These are phyloP conservation scores for Fusarium miscanthi DNA, from an alignment of 2,329 filamentous ascomycete species.

Conservation along the genomic window DNA sequence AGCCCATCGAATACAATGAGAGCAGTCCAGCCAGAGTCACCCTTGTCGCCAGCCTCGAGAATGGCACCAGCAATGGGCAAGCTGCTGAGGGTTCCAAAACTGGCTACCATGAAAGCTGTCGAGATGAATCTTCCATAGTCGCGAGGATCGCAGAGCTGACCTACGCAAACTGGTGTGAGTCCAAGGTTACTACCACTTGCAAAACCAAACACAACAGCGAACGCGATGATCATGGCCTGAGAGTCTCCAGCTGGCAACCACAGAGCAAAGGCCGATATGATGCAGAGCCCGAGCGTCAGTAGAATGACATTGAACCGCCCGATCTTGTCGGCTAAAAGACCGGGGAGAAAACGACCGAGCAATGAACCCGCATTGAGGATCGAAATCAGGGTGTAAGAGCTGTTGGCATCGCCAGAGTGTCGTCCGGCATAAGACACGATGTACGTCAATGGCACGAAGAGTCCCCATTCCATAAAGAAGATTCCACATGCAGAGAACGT, in stretches of 20 bases:
- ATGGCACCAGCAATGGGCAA: constrained; percentile 57
- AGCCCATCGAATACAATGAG: constrained; percentile 54
- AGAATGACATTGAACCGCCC: constrained; percentile 88
- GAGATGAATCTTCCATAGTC: constrained; percentile 82
- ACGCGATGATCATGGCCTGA: constrained; percentile 71
- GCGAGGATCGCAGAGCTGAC: constrained; percentile 80
- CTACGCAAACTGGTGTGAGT: constrained; percentile 81
- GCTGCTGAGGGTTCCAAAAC: constrained; percentile 71
- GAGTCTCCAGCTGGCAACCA: constrained; percentile 74
- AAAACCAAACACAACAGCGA: constrained; percentile 80
- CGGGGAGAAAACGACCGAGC: constrained; percentile 80
- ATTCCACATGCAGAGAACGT: constrained; percentile 69
- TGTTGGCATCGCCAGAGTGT: constrained; percentile 29
- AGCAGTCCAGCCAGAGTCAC: constrained; percentile 50
- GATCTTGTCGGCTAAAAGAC: constrained; percentile 77
- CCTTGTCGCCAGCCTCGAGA: constrained; percentile 46
- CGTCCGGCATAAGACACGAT: constrained; percentile 76
- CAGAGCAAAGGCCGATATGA: constrained; percentile 69
- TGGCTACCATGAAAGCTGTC: constrained; percentile 81
- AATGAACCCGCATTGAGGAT: constrained; percentile 84
- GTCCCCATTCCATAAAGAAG: constrained; percentile 77
- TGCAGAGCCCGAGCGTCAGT: constrained; percentile 67
- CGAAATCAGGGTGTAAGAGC: constrained; percentile 78
- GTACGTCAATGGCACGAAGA: constrained; percentile 81
- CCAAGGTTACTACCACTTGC: constrained; percentile 82